phyloP scores from a whole-genome alignment of 208 protist species.

The Trypanosoma avium region DNA sequence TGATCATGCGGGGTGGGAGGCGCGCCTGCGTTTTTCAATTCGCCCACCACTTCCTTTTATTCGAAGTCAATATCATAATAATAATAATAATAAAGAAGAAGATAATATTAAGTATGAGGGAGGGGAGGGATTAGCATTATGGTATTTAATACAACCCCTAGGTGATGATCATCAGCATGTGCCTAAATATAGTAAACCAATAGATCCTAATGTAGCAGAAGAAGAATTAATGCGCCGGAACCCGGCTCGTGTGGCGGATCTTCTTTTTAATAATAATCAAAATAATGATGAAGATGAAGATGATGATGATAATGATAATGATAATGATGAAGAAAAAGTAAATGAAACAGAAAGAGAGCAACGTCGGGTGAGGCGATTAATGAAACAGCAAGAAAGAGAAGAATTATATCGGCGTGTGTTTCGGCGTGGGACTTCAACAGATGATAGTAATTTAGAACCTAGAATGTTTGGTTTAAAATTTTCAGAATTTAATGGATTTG shows the following conservation, averaged over 20 bases:
- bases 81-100: background rate
- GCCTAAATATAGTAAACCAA: conserved; percentile 72
- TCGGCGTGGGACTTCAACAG: conserved; percentile 62
- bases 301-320: conserved; percentile 43
- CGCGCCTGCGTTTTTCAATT: conserved; percentile 68
- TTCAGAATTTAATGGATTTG: conserved; percentile 77
- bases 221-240: conserved; percentile 48
- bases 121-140: conserved; percentile 80
- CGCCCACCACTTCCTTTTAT: conserved; percentile 47
- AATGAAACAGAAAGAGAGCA: conserved; percentile 22
- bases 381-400: conserved; percentile 49
- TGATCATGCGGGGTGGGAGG: conserved; percentile 77
- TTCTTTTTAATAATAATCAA: conserved; percentile 58
- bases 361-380: conserved; percentile 28
- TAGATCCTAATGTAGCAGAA: conserved; percentile 46
- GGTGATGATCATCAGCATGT: conserved; percentile 84
- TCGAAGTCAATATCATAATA: background rate
- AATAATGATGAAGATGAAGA: conserved; percentile 35
- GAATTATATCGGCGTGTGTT: conserved; percentile 66
- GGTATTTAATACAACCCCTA: conserved; percentile 79
- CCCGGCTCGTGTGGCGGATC: conserved; percentile 67
- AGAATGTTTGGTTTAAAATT: conserved; percentile 79
- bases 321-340: conserved; percentile 53
- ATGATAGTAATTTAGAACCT: conserved; percentile 51
- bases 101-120: conserved; percentile 47